Evolutionary conservation across 768 basidiomycete genomes (phyloP).

Genomic region (Mycena rebaudengoi): DNA sequence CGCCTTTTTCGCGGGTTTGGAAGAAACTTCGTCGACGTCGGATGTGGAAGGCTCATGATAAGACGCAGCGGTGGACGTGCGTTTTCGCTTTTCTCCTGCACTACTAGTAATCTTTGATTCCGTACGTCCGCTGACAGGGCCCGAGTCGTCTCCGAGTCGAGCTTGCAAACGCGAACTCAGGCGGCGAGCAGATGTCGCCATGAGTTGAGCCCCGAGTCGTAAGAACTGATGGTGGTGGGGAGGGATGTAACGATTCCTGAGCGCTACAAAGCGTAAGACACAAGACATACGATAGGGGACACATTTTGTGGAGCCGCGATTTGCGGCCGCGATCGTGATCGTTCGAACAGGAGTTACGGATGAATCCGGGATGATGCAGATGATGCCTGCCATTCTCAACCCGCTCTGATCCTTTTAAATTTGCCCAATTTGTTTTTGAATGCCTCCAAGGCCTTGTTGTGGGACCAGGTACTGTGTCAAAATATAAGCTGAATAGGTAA

Average conservation of each 20-base stretch:
- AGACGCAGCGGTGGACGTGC: not conserved
- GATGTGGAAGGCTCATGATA: not conserved
- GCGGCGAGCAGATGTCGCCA: constrained; percentile 12
- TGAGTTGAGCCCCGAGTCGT: not conserved
- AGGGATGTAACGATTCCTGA: not conserved
- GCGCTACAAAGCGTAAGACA: constrained; percentile 5
- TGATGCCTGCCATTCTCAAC: too few relatives aligned
- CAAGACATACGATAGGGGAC: constrained; percentile 10
- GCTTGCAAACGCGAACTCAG: constrained; percentile 18
- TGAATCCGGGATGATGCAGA: too few relatives aligned
- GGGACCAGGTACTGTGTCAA: too few relatives aligned
- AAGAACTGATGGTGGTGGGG: not conserved
- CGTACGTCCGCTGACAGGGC: too few relatives aligned
- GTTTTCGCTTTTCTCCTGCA: constrained; percentile 4
- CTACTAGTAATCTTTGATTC: not conserved
- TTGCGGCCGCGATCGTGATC: not conserved
- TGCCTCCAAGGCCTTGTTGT: too few relatives aligned
- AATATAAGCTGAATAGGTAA: too few relatives aligned
- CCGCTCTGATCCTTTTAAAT: too few relatives aligned
- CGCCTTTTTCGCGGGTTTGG: not conserved
- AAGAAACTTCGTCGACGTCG: not conserved
- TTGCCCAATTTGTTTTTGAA: too few relatives aligned
- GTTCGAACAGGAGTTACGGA: not conserved
- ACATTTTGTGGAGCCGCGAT: constrained; percentile 12
- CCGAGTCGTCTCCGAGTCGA: not conserved